A percentile compares a stretch with the other conserved stretches of the same genome.
Conservation (phyloP, 768 basidiomycete species). For the Cytidiella melzeri region DNA sequence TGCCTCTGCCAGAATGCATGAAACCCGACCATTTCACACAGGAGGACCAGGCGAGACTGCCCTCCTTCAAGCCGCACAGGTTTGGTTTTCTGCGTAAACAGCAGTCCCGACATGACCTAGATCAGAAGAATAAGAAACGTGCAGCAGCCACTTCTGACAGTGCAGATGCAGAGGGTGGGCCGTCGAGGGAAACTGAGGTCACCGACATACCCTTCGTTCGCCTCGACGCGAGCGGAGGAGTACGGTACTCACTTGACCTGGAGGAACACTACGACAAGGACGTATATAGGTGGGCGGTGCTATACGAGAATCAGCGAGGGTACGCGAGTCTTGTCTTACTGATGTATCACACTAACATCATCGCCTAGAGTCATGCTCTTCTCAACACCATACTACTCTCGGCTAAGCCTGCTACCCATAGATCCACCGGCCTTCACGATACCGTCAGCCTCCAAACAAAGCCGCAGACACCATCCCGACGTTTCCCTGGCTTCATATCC, state of each 20-base stretch:
- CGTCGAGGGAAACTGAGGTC: not conserved
- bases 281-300: constrained; percentile 67
- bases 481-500: constrained; percentile 59
- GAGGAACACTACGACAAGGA: constrained; percentile 33
- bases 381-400: constrained; percentile 68
- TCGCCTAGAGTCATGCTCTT: constrained; percentile 54
- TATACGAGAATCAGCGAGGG: constrained; percentile 86
- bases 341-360: not conserved
- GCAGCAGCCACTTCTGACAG: not conserved
- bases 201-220: constrained; percentile 11
- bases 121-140: not conserved
- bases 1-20: constrained; percentile 35
- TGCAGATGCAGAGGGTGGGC: not conserved
- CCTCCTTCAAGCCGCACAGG: constrained; percentile 29
- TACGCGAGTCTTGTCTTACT: constrained; percentile 22
- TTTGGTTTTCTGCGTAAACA: constrained; percentile 7
- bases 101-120: not conserved
- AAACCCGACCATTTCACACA: constrained; percentile 36
- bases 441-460: constrained; percentile 32
- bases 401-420: constrained; percentile 56
- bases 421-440: constrained; percentile 74
- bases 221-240: constrained; percentile 6
- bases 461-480: constrained; percentile 43
- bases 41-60: constrained; percentile 42
- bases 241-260: constrained; percentile 2